Evolutionary conservation across 73 alveolate species (phyloP).

Genomic region (Paramecium pentaurelia): DNA sequence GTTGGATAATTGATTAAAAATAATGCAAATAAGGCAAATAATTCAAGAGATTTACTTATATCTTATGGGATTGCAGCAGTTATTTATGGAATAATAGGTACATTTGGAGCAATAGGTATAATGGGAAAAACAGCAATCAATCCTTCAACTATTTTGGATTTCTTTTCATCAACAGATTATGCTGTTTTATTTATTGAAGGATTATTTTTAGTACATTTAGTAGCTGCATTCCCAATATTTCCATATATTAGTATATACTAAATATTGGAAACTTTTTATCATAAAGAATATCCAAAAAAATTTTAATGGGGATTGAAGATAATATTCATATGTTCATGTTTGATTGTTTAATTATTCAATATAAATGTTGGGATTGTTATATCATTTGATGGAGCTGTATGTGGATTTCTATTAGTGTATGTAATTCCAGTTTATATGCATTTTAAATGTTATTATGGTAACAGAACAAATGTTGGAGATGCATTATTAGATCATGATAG

Average conservation of each 20-base stretch:
- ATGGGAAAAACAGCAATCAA: conserved; percentile 32
- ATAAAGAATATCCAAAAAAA: neutral
- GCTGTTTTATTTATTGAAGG: conserved; percentile 49
- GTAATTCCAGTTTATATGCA: conserved; percentile 53
- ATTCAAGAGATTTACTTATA: conserved; percentile 4
- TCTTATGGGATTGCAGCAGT: conserved; percentile 48
- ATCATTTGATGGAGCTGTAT: conserved; percentile 58
- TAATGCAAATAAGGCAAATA: conserved; percentile 14
- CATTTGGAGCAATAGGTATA: conserved; percentile 55
- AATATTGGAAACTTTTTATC: conserved; percentile 29
- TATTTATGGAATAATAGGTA: conserved; percentile 54
- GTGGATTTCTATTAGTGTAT: conserved; percentile 54
- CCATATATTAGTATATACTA: neutral
- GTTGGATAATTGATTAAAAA: conserved; percentile 53
- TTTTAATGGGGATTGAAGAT: neutral
- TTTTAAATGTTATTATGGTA: conserved; percentile 31
- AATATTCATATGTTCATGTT: neutral
- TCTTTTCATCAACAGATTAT: conserved; percentile 10
- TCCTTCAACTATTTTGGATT: conserved; percentile 44
- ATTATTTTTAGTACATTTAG: conserved; percentile 43
- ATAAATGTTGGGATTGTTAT: conserved; percentile 41
- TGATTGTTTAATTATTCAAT: neutral
- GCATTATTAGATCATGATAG: neutral
- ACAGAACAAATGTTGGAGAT: neutral
- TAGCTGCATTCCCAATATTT: conserved; percentile 54